A percentile compares a stretch with the other conserved stretches of the same genome.
Evolutionary conservation across 2,329 filamentous ascomycete species (phyloP).

Genomic region (Diaporthe eres): DNA sequence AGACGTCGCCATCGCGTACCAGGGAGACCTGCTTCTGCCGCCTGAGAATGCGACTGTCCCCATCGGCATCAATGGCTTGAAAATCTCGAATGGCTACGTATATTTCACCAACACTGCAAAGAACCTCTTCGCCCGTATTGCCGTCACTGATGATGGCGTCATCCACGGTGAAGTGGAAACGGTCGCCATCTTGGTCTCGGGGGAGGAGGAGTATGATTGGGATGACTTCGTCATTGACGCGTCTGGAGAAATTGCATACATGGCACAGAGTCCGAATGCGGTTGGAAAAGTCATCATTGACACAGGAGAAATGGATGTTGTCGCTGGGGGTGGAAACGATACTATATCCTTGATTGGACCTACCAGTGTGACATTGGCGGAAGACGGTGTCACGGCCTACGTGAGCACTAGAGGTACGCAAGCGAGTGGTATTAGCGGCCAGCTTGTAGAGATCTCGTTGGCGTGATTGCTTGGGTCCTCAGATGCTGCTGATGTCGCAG

Average conservation of each 20-base stretch:
- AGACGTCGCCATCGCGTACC: constrained; percentile 29
- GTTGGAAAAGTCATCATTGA: constrained; percentile 8
- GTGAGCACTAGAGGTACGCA: constrained; percentile 25
- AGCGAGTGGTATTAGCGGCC: constrained; percentile 12
- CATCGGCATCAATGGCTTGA: constrained; percentile 40
- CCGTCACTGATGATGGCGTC: constrained; percentile 35
- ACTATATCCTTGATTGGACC: constrained; percentile 19
- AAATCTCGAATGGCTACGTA: constrained; percentile 36
- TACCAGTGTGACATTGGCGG: constrained; percentile 28
- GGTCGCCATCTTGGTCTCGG: constrained; percentile 8
- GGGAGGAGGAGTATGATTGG: constrained; percentile 11
- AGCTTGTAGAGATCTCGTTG: constrained; percentile 22
- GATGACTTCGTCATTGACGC: constrained; percentile 35
- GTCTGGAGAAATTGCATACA: constrained; percentile 27
- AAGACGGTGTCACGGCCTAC: constrained; percentile 16
- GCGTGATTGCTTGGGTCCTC: not conserved
- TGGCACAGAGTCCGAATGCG: constrained; percentile 23
- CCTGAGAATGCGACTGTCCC: constrained; percentile 32
- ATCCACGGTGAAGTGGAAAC: constrained; percentile 22
- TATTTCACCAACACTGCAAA: constrained; percentile 41
- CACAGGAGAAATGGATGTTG: constrained; percentile 27
- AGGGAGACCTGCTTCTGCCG: constrained; percentile 13
- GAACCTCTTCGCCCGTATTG: constrained; percentile 35
- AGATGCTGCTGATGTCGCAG: not conserved
- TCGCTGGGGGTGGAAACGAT: constrained; percentile 3